Percentiles rank a stretch among this genome's conserved stretches.
phyloP scores from a whole-genome alignment of 352 stramenopile species.

The Pythium chondricola region DNA sequence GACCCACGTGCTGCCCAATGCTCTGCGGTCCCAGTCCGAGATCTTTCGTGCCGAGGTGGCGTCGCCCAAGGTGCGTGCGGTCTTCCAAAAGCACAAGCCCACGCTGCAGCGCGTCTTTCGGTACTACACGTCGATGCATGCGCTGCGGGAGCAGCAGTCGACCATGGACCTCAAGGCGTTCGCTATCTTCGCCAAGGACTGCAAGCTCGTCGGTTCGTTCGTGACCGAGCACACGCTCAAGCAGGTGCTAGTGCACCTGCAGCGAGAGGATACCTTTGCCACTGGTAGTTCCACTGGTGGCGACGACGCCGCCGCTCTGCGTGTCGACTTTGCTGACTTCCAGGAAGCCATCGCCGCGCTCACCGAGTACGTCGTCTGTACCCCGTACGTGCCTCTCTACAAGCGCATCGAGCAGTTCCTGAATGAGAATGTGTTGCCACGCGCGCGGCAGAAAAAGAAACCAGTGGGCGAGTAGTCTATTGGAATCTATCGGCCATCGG shows the following conservation, averaged over 20 bases:
- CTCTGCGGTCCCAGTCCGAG: conserved; percentile 61
- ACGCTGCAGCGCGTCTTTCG: conserved; percentile 67
- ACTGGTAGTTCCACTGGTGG: neutral
- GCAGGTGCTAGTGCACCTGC: conserved; percentile 68
- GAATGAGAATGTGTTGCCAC: conserved; percentile 63
- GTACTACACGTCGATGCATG: conserved; percentile 78
- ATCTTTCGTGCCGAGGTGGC: conserved; percentile 71
- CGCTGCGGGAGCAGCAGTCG: conserved; percentile 63
- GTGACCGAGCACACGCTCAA: conserved; percentile 75
- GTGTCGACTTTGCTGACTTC: conserved; percentile 62
- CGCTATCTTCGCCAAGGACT: conserved; percentile 57
- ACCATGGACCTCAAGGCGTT: conserved; percentile 63
- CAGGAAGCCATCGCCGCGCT: conserved; percentile 65
- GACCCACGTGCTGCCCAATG: conserved; percentile 54
- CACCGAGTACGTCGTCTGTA: conserved; percentile 75
- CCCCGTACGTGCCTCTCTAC: conserved; percentile 68
- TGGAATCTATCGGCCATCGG: conserved; percentile 2
- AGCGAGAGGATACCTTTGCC: conserved; percentile 33
- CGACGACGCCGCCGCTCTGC: conserved; percentile 18
- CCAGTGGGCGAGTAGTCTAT: conserved; percentile 8
- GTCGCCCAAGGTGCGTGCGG: conserved; percentile 54
- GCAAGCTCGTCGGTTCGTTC: conserved; percentile 69
- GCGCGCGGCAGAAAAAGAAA: conserved; percentile 65
- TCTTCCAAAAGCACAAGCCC: conserved; percentile 70
- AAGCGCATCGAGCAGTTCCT: conserved; percentile 78